Evolutionary conservation across 768 basidiomycete genomes (phyloP), one percentile per base, ranked within the genome.

Genomic region (Tricholoma sp.): DNA sequence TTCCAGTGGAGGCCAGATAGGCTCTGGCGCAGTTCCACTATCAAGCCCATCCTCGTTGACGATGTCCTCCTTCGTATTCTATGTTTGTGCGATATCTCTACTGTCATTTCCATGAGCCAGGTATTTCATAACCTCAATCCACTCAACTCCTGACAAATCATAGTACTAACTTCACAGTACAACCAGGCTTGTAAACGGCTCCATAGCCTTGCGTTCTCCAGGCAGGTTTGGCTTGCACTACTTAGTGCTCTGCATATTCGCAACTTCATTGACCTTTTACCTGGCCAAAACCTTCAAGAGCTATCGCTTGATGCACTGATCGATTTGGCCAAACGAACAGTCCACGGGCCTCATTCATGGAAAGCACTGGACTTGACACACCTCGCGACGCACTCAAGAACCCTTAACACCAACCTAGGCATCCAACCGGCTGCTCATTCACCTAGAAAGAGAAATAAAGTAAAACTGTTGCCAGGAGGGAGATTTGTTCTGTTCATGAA

Each of bases 81-180:
- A 10, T 24, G 51, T 11, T 52, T 28, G 17, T 37, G 50, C 39
- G 34, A 39, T 24, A 37, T 52, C 15, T 20, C 33, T 11, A 29
- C 34, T 52, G 50, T 52, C 24, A 41, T 52, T 29, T 39, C 51
- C 29, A 52, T 39, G 7, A 52, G 51, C 36, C 36, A 52, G 20
- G 51, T 52, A 39, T 20, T 24, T 28, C 6, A 18, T 18, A 36
- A 17, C 28, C 2, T 37, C n/a, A 41, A n/a, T 39, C 41, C 41
- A 13, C n/a, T 5, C 24, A 28, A 4, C 12, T 20, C n/a, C 13
- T 24, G 24, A 28, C 9, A 34, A 12, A 34, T 52, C 2, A 41
- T 39, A 4, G 7, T 37, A 20, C 29, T 24, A 24, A 24, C 24
- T 24, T 24, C 24, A 24, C 24, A 24, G 24, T 24, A 24, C 24